Percentiles rank a stretch among this genome's conserved stretches.
These are phyloP conservation scores for Populus euphratica DNA, from an alignment of 345 rosid genomes.

Conservation along the genomic window DNA sequence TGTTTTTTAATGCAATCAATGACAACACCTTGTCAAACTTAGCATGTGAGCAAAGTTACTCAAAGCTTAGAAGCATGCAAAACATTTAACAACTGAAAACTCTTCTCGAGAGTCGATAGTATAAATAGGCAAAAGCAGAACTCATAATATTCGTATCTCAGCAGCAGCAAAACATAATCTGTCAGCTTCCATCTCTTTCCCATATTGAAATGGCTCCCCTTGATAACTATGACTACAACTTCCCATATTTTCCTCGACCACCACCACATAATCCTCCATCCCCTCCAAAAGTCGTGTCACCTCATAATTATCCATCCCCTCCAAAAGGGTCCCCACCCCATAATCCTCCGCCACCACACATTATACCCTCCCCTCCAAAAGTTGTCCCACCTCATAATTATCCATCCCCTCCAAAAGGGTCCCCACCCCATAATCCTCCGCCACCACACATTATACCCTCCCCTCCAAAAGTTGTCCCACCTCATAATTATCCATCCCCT, in stretches of 20 bases:
- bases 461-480: constrained; percentile 1
- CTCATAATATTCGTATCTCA: constrained; percentile 6
- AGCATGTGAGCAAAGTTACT: constrained; percentile 37
- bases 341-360: constrained; percentile 11
- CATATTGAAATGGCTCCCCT: constrained; percentile 22
- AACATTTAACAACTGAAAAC: neutral
- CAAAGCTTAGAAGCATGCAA: constrained; percentile 35
- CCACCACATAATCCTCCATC: constrained; percentile 26
- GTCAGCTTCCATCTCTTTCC: constrained; percentile 7
- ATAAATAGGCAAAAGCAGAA: constrained; percentile 16
- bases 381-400: neutral
- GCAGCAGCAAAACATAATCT: neutral
- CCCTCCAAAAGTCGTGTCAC: neutral
- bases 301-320: constrained; percentile 6
- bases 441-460: constrained; percentile 1
- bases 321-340: constrained; percentile 15
- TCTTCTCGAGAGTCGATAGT: neutral
- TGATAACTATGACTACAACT: constrained; percentile 14
- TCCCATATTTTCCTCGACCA: constrained; percentile 36
- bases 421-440: constrained; percentile 18
- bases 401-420: constrained; percentile 7
- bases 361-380: neutral
- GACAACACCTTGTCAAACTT: constrained; percentile 34
- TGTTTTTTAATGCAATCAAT: constrained; percentile 45
- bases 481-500: constrained; percentile 6